Evolutionary conservation across 2,329 filamentous ascomycete species (phyloP).

Genomic region (Mollisia scopiformis): DNA sequence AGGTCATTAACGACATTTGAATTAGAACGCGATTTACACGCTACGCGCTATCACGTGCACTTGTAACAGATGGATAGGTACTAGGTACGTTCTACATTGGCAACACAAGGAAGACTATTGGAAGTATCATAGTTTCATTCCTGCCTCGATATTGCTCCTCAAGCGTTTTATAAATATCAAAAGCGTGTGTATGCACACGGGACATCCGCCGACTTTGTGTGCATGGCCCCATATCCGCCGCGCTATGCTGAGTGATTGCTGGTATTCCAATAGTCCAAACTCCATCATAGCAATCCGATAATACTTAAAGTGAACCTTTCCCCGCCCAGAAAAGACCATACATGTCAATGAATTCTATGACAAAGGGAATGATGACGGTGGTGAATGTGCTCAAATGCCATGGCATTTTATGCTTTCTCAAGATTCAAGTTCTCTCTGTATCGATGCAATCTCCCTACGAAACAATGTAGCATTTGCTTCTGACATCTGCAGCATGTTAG

Average conservation of each 20-base stretch:
- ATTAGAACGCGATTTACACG: neutral
- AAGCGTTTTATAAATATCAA: slow-evolving; percentile 1
- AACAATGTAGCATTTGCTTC: slow-evolving; percentile 37
- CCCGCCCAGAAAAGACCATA: slow-evolving; percentile 19
- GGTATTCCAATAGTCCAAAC: slow-evolving; percentile 27
- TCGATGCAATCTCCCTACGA: slow-evolving; percentile 37
- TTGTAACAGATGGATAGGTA: too few relatives aligned
- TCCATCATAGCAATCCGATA: slow-evolving; percentile 24
- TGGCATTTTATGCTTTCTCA: neutral
- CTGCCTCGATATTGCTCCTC: neutral
- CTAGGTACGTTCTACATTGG: too few relatives aligned
- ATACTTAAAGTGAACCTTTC: slow-evolving; percentile 12
- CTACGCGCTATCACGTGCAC: slow-evolving; percentile 1
- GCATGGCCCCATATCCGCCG: neutral
- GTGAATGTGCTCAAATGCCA: neutral
- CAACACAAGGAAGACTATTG: too few relatives aligned
- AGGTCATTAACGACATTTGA: neutral
- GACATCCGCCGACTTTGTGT: neutral
- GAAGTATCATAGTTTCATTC: neutral
- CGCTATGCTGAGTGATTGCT: slow-evolving; percentile 14
- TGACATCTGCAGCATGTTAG: slow-evolving; percentile 33
- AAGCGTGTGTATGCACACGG: neutral
- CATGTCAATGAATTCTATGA: slow-evolving; percentile 26
- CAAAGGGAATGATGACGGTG: slow-evolving; percentile 22
- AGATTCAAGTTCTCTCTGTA: slow-evolving; percentile 35